Base-by-base conservation (phyloP, 371 early-diverging fungal species). In the Mucor piriformis region DNA sequence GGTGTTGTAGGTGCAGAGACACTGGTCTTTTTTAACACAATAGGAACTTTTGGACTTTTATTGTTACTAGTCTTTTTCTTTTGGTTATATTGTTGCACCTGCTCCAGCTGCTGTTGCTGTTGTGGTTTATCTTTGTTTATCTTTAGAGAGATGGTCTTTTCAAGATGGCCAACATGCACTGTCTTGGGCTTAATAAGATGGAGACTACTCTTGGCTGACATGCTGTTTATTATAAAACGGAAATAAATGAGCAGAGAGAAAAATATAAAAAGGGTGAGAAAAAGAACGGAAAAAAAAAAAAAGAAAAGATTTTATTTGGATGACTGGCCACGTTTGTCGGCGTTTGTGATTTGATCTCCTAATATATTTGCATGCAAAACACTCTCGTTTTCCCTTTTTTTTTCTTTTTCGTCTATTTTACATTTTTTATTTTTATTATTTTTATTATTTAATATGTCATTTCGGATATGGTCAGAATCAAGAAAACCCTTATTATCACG, bases 1-100 rank as follows among this genome's bases (percentile, higher is more conserved):
- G 66, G 66, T 6, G 66, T 66, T 0, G 51, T 61, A 7, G 66
- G 66, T 20, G 67, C 63, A 38, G 67, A 61, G 3, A 46, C 48
- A 27, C 54, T 53, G 0, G 42, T 18, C 33, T 29, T 58, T 33
- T 52, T 57, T 32, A 40, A 25, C 0, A 18, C 33, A 49, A 32
- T 32, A 49, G 33, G 16, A 8, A 37, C 15, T 37, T 23, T 34
- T 37, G 15, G 38, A 25, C 20, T 20, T 16, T 15, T 35, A 18
- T 18, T 52, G 5, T 18, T 21, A 24, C 24, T 52, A 3, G 12
- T 35, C 18, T 12, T 35, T 24, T 53, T 40, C 27, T 53, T 38
- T 53, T 53, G 37, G 27, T 12, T 25, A 53, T 13, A 20, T 8
- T 44, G 37, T 25, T 49, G 16, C 29, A 29, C 15, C 8, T 29